Evolutionary conservation across 2,329 filamentous ascomycete genomes (phyloP).

Genomic region (Fusarium dlaminii): DNA sequence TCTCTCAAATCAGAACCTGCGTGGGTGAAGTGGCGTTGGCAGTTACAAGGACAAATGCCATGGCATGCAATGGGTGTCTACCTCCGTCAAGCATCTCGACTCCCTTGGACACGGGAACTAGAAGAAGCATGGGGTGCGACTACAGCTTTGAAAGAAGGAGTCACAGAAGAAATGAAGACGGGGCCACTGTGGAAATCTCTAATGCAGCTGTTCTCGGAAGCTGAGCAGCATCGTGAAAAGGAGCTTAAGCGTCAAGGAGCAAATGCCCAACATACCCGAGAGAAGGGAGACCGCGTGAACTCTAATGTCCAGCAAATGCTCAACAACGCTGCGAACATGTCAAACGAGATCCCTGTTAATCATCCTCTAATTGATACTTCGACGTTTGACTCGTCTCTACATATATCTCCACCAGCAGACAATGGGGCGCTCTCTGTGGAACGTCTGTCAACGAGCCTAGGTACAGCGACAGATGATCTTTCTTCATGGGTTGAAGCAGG

Average conservation of each 20-base stretch:
- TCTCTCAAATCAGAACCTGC: constrained; percentile 30
- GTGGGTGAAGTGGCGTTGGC: constrained; percentile 45
- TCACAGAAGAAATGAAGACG: constrained; percentile 4
- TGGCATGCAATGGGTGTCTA: constrained; percentile 42
- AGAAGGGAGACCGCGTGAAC: neutral
- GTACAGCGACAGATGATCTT: constrained; percentile 9
- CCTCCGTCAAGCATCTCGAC: constrained; percentile 31
- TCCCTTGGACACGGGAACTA: constrained; percentile 34
- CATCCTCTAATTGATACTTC: constrained; percentile 13
- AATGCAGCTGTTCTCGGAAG: neutral
- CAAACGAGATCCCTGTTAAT: constrained; percentile 6
- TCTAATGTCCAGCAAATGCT: constrained; percentile 11
- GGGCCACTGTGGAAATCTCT: constrained; percentile 32
- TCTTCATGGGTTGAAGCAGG: constrained; percentile 9
- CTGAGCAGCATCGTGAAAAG: constrained; percentile 18
- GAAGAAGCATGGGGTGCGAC: constrained; percentile 38
- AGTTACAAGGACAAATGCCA: constrained; percentile 41
- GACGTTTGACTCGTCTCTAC: constrained; percentile 5
- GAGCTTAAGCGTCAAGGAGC: constrained; percentile 6
- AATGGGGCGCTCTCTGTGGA: neutral
- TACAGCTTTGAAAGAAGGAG: neutral
- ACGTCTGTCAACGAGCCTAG: neutral
- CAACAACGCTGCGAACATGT: neutral
- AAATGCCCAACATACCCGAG: neutral
- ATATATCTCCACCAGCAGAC: neutral